Evolutionary conservation across 768 basidiomycete species (phyloP).

Genomic region (Boletus reticuloceps): DNA sequence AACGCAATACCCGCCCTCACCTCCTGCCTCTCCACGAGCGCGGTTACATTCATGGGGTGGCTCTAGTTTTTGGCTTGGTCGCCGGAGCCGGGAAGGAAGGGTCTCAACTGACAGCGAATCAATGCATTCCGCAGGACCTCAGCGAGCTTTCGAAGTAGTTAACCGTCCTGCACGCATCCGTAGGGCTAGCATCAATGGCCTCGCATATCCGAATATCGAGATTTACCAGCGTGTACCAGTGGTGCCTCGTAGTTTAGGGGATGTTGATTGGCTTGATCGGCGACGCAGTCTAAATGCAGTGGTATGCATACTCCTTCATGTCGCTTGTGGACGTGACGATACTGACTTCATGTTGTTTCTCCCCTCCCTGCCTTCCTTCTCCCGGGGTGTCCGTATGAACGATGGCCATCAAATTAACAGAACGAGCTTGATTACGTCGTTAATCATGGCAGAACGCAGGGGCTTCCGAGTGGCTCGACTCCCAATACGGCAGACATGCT

Average conservation of each 20-base stretch:
- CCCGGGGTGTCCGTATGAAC: neutral
- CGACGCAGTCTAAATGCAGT: constrained; percentile 68
- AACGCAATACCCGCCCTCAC: constrained; percentile 30
- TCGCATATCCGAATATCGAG: constrained; percentile 42
- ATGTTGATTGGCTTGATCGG: constrained; percentile 77
- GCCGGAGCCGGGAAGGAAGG: constrained; percentile 36
- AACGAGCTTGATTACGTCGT: constrained; percentile 71
- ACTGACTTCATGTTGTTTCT: constrained; percentile 19
- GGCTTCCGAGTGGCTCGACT: constrained; percentile 38
- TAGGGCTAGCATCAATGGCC: constrained; percentile 48
- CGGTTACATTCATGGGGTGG: constrained; percentile 39
- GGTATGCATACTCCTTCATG: constrained; percentile 43
- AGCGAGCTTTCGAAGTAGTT: constrained; percentile 46
- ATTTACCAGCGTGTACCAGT: constrained; percentile 43
- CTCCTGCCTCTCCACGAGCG: constrained; percentile 30
- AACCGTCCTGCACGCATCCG: constrained; percentile 51
- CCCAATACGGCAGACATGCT: constrained; percentile 52
- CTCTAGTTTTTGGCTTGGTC: constrained; percentile 35
- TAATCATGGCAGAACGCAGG: constrained; percentile 49
- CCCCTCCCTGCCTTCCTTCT: constrained; percentile 1
- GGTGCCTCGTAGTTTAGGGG: constrained; percentile 56
- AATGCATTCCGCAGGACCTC: constrained; percentile 33
- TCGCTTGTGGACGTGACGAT: constrained; percentile 11
- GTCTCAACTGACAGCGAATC: constrained; percentile 40
- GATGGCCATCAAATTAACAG: constrained; percentile 36